These are phyloP conservation scores for Rostrohypoxylon terebratum DNA, from an alignment of 495 filamentous ascomycete genomes.

Conservation along the genomic window DNA sequence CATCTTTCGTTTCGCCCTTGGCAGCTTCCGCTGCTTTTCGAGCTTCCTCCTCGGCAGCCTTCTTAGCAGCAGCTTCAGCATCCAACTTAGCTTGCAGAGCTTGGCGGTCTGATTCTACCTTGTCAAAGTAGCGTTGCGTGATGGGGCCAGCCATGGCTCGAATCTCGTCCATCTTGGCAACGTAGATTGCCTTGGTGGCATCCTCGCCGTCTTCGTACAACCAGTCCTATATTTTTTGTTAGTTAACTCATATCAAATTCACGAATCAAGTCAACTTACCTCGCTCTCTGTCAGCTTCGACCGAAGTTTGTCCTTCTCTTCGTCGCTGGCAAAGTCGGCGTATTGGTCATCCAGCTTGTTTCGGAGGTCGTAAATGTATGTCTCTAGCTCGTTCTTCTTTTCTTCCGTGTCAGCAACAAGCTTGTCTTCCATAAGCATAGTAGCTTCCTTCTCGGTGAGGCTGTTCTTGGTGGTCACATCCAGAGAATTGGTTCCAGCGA, in stretches of 20 bases:
- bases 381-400: constrained; percentile 99
- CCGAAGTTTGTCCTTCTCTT: constrained; percentile 88
- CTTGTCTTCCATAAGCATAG: constrained; percentile 98
- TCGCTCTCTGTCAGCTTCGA: constrained; percentile 83
- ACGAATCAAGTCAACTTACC: constrained; percentile 66
- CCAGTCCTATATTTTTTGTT: constrained; percentile 79
- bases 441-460: constrained; percentile 80
- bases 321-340: constrained; percentile 86
- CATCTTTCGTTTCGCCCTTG: constrained; percentile 60
- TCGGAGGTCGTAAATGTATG: constrained; percentile 94
- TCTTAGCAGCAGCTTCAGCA: constrained; percentile 84
- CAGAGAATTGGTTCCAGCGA: constrained; percentile 81
- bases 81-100: constrained; percentile 79
- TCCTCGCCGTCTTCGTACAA: constrained; percentile 98
- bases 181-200: constrained; percentile 90
- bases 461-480: constrained; percentile 74
- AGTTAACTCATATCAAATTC: constrained; percentile 21
- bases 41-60: constrained; percentile 73
- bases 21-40: constrained; percentile 61
- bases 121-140: constrained; percentile 94
- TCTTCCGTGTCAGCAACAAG: constrained; percentile 97
- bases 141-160: constrained; percentile 90
- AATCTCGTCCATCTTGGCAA: constrained; percentile 96
- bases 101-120: constrained; percentile 88
- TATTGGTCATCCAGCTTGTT: constrained; percentile 94